These are phyloP conservation scores for Emiliania huxleyi DNA, from an alignment of 78 protist genomes.

Conservation along the genomic window DNA sequence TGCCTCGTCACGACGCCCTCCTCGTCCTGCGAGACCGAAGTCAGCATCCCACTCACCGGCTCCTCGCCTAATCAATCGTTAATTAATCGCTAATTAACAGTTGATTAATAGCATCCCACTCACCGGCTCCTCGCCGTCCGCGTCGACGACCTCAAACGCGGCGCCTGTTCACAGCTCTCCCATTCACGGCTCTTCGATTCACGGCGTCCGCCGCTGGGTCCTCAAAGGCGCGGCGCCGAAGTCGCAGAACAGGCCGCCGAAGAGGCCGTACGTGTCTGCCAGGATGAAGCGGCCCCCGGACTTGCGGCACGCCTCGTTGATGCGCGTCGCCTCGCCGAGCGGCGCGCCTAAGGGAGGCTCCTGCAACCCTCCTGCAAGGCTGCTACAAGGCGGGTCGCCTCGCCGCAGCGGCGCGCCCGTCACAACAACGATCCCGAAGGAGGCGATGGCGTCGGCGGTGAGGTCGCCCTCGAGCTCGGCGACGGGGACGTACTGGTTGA, in stretches of 20 bases:
- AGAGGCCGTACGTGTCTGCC: conserved; percentile 75
- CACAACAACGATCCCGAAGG: conserved; percentile 65
- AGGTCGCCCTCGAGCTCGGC: conserved; percentile 46
- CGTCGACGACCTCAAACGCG: conserved; percentile 56
- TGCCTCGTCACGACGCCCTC: conserved; percentile 74
- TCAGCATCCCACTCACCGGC: conserved; percentile 60
- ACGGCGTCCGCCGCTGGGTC: no score
- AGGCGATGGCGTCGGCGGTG: not conserved
- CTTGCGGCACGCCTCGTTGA: conserved; percentile 67
- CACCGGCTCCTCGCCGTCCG: conserved; percentile 61
- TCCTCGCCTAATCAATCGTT: conserved; percentile 71
- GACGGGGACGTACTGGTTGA: conserved; percentile 84
- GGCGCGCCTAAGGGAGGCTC: no score
- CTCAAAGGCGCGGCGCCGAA: no score
- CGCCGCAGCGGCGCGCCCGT: conserved; percentile 32
- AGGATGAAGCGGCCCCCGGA: conserved; percentile 50
- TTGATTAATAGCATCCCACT: no score
- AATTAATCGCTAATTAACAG: no score
- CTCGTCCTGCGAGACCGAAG: conserved; percentile 52
- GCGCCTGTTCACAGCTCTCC: no score
- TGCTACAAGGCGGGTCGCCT: no score
- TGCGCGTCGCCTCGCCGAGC: conserved; percentile 30
- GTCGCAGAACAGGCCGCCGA: conserved; percentile 80
- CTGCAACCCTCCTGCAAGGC: no score
- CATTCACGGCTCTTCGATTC: no score